phyloP scores from a whole-genome alignment of 2,329 filamentous ascomycete species.

The Didymella keratinophila region DNA sequence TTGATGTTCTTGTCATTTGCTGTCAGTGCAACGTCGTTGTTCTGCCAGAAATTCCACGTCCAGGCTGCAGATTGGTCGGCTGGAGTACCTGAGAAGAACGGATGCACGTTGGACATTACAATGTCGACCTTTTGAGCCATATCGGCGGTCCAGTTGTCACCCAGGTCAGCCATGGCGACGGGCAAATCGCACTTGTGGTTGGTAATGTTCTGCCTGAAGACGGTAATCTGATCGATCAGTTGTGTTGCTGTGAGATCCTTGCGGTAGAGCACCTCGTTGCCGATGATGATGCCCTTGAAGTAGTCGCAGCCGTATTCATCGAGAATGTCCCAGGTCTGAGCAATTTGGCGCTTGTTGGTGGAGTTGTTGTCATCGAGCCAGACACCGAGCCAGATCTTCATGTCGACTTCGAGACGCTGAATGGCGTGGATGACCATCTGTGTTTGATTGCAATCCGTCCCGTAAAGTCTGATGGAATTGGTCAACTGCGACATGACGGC shows the following conservation, averaged over 20 bases:
- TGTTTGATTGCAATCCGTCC: conserved; percentile 97
- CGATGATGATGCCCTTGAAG: conserved; percentile 69
- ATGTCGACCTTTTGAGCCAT: conserved; percentile 78
- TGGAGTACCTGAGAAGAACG: conserved; percentile 86
- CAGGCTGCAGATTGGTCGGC: conserved; percentile 74
- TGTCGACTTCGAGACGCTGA: conserved; percentile 72
- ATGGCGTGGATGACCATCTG: conserved; percentile 90
- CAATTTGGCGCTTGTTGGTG: conserved; percentile 82
- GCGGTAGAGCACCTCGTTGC: conserved; percentile 69
- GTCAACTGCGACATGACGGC: conserved; percentile 90
- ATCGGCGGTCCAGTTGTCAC: conserved; percentile 80
- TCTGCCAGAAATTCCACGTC: conserved; percentile 84
- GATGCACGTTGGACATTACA: conserved; percentile 96
- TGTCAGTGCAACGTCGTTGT: conserved; percentile 71
- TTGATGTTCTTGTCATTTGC: conserved; percentile 57
- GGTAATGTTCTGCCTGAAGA: conserved; percentile 74
- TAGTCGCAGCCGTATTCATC: conserved; percentile 63
- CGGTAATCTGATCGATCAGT: conserved; percentile 69
- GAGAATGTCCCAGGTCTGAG: conserved; percentile 84
- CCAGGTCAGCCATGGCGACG: conserved; percentile 87
- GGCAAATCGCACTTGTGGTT: conserved; percentile 72
- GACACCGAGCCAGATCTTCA: conserved; percentile 94
- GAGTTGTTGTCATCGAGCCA: conserved; percentile 87
- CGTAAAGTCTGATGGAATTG: conserved; percentile 86
- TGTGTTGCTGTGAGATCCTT: conserved; percentile 70